These are phyloP conservation scores for Seiridium cupressi DNA, from an alignment of 2,329 filamentous ascomycete species.

Conservation along the genomic window DNA sequence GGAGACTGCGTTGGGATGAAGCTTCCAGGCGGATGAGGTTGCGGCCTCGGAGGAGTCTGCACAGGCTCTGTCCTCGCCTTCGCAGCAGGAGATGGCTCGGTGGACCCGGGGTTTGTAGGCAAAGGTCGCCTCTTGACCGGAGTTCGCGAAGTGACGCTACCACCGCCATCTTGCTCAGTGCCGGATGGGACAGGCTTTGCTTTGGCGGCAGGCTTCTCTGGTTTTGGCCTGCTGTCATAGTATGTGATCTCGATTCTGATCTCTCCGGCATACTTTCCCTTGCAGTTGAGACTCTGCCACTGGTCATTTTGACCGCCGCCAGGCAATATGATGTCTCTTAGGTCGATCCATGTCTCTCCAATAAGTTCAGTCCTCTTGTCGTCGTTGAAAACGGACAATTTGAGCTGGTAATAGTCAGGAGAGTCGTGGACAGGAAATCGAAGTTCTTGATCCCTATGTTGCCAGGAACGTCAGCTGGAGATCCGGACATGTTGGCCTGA, in stretches of 20 bases:
- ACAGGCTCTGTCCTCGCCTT: constrained; percentile 38
- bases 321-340: constrained; percentile 75
- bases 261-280: constrained; percentile 93
- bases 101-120: constrained; percentile 71
- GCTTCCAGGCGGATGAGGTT: constrained; percentile 37
- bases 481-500: neutral
- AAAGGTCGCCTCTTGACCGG: constrained; percentile 81
- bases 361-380: constrained; percentile 98
- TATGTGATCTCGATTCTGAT: constrained; percentile 94
- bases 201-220: constrained; percentile 65
- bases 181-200: constrained; percentile 40
- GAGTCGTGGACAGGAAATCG: constrained; percentile 96
- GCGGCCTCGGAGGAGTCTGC: constrained; percentile 46
- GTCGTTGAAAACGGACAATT: constrained; percentile 95
- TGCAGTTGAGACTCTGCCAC: constrained; percentile 86
- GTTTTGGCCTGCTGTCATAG: constrained; percentile 85
- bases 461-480: constrained; percentile 15
- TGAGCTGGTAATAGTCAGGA: constrained; percentile 92
- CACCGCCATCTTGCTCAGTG: constrained; percentile 24
- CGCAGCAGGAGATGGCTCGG: constrained; percentile 41
- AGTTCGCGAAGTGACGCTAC: constrained; percentile 36
- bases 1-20: constrained; percentile 53
- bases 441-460: constrained; percentile 87
- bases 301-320: constrained; percentile 92
- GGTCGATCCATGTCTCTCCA: constrained; percentile 86